Evolutionary conservation across 73 alveolate genomes (phyloP).

Genomic region (Tetrahymena malaccensis): DNA sequence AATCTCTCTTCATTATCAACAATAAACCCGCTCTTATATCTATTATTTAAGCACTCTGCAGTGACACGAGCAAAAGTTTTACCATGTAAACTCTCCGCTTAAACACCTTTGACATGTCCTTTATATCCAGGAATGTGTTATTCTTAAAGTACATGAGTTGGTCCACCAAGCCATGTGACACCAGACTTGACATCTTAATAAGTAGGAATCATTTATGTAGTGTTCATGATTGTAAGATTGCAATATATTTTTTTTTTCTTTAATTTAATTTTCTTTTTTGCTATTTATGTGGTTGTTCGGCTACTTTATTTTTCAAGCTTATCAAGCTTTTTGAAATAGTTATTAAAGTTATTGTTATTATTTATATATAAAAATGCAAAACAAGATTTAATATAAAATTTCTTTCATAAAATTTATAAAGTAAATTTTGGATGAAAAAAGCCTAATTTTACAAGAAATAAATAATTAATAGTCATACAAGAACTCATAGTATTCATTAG

Average conservation of each 20-base stretch:
- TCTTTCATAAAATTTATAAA: background rate
- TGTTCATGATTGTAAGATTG: slow-evolving; percentile 7
- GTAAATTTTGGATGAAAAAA: background rate
- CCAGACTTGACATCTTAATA: slow-evolving; percentile 24
- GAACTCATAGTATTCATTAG: too few relatives aligned
- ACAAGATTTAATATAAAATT: background rate
- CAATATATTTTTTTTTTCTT: background rate
- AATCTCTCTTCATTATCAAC: slow-evolving; percentile 30
- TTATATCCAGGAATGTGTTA: slow-evolving; percentile 40
- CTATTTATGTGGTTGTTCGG: background rate
- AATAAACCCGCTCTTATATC: slow-evolving; percentile 23
- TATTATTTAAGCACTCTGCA: slow-evolving; percentile 42
- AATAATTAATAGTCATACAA: background rate
- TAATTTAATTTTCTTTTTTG: background rate
- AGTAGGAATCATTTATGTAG: slow-evolving; percentile 20
- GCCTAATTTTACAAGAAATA: background rate
- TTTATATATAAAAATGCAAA: background rate
- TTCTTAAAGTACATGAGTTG: slow-evolving; percentile 31
- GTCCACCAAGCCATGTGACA: slow-evolving; percentile 43
- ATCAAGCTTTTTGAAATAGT: background rate
- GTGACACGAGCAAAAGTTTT: slow-evolving; percentile 38
- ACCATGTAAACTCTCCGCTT: slow-evolving; percentile 39
- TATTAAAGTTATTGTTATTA: background rate
- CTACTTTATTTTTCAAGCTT: background rate
- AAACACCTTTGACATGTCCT: slow-evolving; percentile 35